Percentiles rank a stretch among this genome's conserved stretches.
phyloP scores from a whole-genome alignment of 2,329 filamentous ascomycete species.

The Aspergillus brunneoviolaceus region DNA sequence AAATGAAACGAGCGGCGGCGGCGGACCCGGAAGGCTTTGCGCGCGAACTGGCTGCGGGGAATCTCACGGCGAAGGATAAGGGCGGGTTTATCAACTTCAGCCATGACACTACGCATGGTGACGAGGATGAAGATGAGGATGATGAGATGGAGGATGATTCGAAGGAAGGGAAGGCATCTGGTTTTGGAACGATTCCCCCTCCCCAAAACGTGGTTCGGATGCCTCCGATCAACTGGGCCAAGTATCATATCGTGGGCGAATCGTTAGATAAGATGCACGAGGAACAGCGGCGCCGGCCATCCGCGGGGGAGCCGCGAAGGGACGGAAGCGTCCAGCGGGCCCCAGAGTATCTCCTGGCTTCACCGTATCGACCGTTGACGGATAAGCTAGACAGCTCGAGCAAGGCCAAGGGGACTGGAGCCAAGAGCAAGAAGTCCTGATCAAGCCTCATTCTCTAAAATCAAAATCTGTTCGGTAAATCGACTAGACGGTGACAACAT shows the following conservation, averaged over 20 bases:
- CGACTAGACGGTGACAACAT: not conserved
- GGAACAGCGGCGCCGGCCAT: conserved; percentile 69
- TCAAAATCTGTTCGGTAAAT: not conserved
- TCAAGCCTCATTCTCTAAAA: not conserved
- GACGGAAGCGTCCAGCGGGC: conserved; percentile 37
- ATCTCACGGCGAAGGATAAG: conserved; percentile 48
- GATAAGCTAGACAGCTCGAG: conserved; percentile 49
- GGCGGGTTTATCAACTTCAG: conserved; percentile 38
- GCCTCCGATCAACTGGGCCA: conserved; percentile 90
- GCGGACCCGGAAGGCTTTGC: conserved; percentile 71
- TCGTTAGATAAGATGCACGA: conserved; percentile 80
- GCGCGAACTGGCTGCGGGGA: conserved; percentile 64
- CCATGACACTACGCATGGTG: conserved; percentile 37
- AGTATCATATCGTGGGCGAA: conserved; percentile 87
- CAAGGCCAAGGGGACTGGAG: conserved; percentile 27
- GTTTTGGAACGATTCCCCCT: conserved; percentile 67
- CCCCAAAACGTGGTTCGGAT: conserved; percentile 81
- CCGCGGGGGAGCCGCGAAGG: conserved; percentile 41
- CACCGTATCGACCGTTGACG: conserved; percentile 60
- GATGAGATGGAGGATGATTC: conserved; percentile 19
- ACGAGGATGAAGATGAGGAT: conserved; percentile 34
- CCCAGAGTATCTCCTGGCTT: conserved; percentile 55
- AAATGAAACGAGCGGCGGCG: conserved; percentile 69
- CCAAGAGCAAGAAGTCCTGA: conserved; percentile 37
- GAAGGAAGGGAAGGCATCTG: not conserved